Evolutionary conservation across 2,329 filamentous ascomycete species (phyloP).

Genomic region (Immersiporthe knoxdaviesiana): DNA sequence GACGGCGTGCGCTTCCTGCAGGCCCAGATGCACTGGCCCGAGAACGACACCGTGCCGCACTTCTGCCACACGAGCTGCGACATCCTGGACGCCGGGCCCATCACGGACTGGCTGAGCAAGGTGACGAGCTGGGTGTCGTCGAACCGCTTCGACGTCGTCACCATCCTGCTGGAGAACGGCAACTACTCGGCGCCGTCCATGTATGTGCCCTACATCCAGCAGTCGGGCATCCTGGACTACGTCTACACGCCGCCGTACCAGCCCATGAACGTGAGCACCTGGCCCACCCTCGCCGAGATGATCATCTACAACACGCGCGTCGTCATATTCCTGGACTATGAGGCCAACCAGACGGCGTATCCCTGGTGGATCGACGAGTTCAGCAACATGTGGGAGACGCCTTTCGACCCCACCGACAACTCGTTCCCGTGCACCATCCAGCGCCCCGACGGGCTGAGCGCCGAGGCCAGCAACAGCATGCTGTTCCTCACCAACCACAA

Average conservation of each 20-base stretch:
- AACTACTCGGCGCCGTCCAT: slow-evolving; percentile 68
- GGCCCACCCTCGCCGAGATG: slow-evolving; percentile 81
- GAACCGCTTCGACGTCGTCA: slow-evolving; percentile 86
- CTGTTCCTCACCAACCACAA: slow-evolving; percentile 92
- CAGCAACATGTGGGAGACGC: slow-evolving; percentile 86
- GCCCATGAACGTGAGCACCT: slow-evolving; percentile 73
- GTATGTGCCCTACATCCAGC: slow-evolving; percentile 70
- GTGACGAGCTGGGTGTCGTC: slow-evolving; percentile 73
- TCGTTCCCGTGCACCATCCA: slow-evolving; percentile 78
- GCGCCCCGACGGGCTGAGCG: slow-evolving; percentile 63
- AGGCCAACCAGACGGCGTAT: slow-evolving; percentile 75
- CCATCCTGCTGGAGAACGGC: slow-evolving; percentile 82
- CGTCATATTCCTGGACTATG: slow-evolving; percentile 83
- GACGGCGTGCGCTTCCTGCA: slow-evolving; percentile 73
- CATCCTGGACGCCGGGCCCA: slow-evolving; percentile 78
- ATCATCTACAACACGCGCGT: slow-evolving; percentile 72
- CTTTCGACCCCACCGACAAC: slow-evolving; percentile 70
- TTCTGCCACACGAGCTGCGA: slow-evolving; percentile 88
- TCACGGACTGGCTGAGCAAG: slow-evolving; percentile 70
- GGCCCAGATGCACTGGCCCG: slow-evolving; percentile 64
- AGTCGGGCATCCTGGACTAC: slow-evolving; percentile 72
- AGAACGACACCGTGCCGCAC: slow-evolving; percentile 57
- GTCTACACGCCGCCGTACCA: slow-evolving; percentile 70
- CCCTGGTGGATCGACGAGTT: slow-evolving; percentile 91
- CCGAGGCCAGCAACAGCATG: slow-evolving; percentile 57